Percentiles rank a stretch among this genome's conserved stretches.
Evolutionary conservation across 2,329 filamentous ascomycete genomes (phyloP).

Genomic region (Calonectria henricotiae): DNA sequence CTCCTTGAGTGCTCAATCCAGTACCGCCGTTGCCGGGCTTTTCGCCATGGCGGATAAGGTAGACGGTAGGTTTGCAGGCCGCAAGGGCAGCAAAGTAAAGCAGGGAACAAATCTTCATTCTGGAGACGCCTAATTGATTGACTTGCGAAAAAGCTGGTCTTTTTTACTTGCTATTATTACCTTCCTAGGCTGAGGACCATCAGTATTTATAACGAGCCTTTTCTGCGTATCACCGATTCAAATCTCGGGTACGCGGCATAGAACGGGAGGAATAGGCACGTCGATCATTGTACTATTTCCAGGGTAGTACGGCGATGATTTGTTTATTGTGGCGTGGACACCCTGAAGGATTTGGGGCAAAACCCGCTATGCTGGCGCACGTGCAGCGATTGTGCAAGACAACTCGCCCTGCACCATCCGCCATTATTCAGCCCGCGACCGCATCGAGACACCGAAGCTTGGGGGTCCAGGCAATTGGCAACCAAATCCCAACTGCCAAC

Average conservation of each 20-base stretch:
- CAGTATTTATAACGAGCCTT: neutral
- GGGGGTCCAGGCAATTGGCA: neutral
- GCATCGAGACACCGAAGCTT: constrained; percentile 10
- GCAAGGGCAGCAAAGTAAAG: constrained; percentile 44
- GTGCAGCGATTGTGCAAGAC: neutral
- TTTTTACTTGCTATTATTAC: neutral
- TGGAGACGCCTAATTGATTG: neutral
- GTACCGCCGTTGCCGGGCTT: constrained; percentile 69
- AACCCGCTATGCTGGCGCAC: constrained; percentile 22
- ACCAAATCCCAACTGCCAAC: neutral
- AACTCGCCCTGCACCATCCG: neutral
- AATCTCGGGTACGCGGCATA: constrained; percentile 14
- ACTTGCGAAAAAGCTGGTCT: neutral
- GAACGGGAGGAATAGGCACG: neutral
- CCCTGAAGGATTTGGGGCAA: constrained; percentile 13
- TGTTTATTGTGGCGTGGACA: neutral
- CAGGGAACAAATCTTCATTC: constrained; percentile 46
- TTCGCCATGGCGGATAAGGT: constrained; percentile 77
- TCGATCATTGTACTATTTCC: constrained; percentile 14
- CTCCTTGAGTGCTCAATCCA: constrained; percentile 68
- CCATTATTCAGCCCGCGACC: neutral
- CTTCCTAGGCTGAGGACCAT: neutral
- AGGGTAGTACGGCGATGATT: neutral
- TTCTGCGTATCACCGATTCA: neutral
- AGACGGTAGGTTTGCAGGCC: constrained; percentile 66